Evolutionary conservation across 2,329 filamentous ascomycete species (phyloP).

Genomic region (Trichophyton verrucosum): DNA sequence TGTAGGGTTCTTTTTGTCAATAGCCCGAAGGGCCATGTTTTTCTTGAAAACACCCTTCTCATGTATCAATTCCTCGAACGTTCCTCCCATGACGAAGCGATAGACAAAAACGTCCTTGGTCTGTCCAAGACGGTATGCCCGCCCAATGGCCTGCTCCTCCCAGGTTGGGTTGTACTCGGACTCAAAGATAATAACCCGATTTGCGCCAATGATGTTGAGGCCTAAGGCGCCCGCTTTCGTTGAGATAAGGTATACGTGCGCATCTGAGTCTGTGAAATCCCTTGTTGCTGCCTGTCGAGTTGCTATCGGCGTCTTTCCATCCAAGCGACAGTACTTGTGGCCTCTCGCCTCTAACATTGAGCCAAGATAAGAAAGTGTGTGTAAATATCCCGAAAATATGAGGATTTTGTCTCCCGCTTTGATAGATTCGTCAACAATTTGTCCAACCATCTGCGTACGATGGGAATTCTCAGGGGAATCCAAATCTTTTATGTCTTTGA

Average conservation of each 20-base stretch:
- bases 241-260: slow-evolving; percentile 61
- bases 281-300: slow-evolving; percentile 53
- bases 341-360: slow-evolving; percentile 40
- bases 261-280: slow-evolving; percentile 51
- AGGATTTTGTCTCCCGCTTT: slow-evolving; percentile 58
- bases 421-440: slow-evolving; percentile 56
- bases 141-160: slow-evolving; percentile 77
- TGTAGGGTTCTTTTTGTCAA: slow-evolving; percentile 70
- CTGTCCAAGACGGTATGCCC: slow-evolving; percentile 78
- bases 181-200: slow-evolving; percentile 77
- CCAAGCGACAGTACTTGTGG: slow-evolving; percentile 47
- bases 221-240: slow-evolving; percentile 72
- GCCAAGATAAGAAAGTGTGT: slow-evolving; percentile 58
- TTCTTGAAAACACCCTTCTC: slow-evolving; percentile 70
- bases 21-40: slow-evolving; percentile 63
- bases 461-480: slow-evolving; percentile 46
- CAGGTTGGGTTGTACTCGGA: slow-evolving; percentile 66
- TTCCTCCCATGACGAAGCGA: slow-evolving; percentile 63
- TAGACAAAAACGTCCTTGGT: slow-evolving; percentile 73
- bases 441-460: slow-evolving; percentile 54
- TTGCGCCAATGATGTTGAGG: slow-evolving; percentile 72
- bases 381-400: slow-evolving; percentile 63
- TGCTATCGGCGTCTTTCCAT: slow-evolving; percentile 49
- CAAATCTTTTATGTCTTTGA: slow-evolving; percentile 19
- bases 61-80: slow-evolving; percentile 63